Evolutionary conservation across 78 protist genomes (phyloP).

Genomic region (Andalucia godoyi): DNA sequence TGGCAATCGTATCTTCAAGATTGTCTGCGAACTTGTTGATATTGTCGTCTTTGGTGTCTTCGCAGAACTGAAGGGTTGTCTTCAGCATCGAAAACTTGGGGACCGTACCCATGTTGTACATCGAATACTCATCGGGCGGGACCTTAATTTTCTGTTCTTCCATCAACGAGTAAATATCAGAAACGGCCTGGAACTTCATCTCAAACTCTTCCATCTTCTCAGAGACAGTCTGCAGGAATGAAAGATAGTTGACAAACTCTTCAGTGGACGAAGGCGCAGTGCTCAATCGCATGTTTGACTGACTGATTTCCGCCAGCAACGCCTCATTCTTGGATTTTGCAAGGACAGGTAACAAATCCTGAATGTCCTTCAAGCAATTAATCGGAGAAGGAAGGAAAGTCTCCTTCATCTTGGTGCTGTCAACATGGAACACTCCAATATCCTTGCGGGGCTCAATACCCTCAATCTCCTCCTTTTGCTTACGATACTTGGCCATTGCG

Average conservation of each 20-base stretch:
- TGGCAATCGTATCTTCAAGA: slow-evolving; percentile 3
- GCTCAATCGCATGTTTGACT: not conserved
- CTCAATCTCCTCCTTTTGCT: not conserved
- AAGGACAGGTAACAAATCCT: slow-evolving; percentile 17
- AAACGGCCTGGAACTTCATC: not conserved
- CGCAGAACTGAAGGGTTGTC: not conserved
- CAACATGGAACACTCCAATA: slow-evolving; percentile 2
- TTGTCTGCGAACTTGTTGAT: not conserved
- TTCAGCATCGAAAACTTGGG: not conserved
- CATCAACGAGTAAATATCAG: slow-evolving; percentile 9
- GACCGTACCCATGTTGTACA: not conserved
- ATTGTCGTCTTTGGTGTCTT: slow-evolving; percentile 7
- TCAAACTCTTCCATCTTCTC: not conserved
- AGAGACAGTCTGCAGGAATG: not conserved
- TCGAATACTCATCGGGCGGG: not conserved
- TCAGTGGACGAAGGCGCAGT: slow-evolving; percentile 1
- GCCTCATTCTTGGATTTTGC: not conserved
- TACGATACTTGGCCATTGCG: not conserved
- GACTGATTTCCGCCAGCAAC: not conserved
- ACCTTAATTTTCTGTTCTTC: not conserved
- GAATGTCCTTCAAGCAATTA: not conserved
- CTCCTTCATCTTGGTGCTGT: not conserved
- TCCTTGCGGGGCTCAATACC: not conserved
- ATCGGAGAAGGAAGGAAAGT: slow-evolving; percentile 3
- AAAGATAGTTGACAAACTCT: not conserved